Evolutionary conservation across 352 stramenopile species (phyloP).

Genomic region (Nannochloropsis limnetica): DNA sequence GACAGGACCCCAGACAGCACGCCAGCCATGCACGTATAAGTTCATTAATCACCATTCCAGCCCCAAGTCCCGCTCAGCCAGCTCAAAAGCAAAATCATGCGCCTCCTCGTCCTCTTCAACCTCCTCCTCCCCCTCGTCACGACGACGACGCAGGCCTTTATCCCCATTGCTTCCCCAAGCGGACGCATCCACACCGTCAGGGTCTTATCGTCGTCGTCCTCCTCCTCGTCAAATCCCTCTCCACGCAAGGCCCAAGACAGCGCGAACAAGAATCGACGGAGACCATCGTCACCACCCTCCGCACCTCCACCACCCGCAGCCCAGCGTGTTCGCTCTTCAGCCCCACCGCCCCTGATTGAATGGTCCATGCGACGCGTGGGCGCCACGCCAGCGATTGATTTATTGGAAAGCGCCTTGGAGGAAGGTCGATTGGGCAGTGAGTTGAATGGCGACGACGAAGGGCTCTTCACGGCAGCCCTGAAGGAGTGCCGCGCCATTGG

Average conservation of each 20-base stretch:
- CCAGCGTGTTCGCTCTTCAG: background rate
- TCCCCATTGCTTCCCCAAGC: background rate
- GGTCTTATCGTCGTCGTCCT: background rate
- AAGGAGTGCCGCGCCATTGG: constrained; percentile 9
- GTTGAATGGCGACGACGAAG: background rate
- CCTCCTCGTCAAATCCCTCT: background rate
- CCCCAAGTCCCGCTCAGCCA: too few species aligned
- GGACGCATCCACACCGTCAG: background rate
- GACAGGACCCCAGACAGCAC: background rate
- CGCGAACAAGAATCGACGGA: background rate
- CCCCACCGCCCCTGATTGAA: background rate
- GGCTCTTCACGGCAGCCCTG: background rate
- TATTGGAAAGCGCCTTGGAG: constrained; percentile 3
- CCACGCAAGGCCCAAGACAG: background rate
- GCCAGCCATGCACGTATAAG: background rate
- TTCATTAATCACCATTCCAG: background rate
- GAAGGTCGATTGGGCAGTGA: background rate
- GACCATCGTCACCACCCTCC: background rate
- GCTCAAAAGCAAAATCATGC: too few species aligned
- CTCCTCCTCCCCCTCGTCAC: background rate
- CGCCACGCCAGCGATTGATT: background rate
- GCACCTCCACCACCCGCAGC: background rate
- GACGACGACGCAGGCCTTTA: background rate
- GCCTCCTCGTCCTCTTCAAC: background rate
- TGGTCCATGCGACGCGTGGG: constrained; percentile 14